A percentile compares a stretch with the other conserved stretches of the same genome.
Evolutionary conservation across 192 early-diverging fungal genomes (phyloP).

Genomic region (Allomyces arbusculus): DNA sequence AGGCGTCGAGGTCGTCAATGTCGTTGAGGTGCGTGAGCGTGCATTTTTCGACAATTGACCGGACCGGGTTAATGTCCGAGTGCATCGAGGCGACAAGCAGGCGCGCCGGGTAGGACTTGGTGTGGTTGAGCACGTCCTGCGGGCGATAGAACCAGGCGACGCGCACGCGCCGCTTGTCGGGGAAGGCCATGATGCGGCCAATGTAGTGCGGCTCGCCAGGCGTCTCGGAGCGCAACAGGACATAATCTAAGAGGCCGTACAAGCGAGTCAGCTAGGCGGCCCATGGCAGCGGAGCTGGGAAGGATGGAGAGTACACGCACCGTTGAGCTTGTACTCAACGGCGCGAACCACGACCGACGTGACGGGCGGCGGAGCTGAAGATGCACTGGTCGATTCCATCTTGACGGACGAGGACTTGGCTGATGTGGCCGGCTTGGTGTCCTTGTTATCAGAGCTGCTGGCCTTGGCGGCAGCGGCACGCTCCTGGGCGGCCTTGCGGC

Average conservation of each 20-base stretch:
- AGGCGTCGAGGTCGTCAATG: constrained; percentile 38
- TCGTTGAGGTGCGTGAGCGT: constrained; percentile 42
- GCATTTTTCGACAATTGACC: constrained; percentile 64
- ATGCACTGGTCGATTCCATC: too few species aligned
- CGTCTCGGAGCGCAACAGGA: constrained; percentile 50
- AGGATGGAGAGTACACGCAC: too few species aligned
- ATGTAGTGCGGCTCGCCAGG: constrained; percentile 55
- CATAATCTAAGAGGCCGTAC: constrained; percentile 36
- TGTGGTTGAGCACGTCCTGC: constrained; percentile 40
- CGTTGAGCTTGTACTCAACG: too few species aligned
- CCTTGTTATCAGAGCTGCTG: too few species aligned
- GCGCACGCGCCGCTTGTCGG: constrained; percentile 27
- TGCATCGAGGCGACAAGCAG: constrained; percentile 72
- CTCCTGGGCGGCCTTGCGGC: too few species aligned
- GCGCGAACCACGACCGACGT: too few species aligned
- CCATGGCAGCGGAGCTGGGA: too few species aligned
- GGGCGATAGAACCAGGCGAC: constrained; percentile 58
- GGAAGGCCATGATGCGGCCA: constrained; percentile 61
- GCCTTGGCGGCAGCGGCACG: too few species aligned
- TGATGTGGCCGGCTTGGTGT: too few species aligned
- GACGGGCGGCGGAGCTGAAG: too few species aligned
- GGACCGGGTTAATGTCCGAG: constrained; percentile 61
- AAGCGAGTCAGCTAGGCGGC: too few species aligned
- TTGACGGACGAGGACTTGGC: too few species aligned
- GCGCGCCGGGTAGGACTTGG: constrained; percentile 43